Percentiles rank a stretch among this genome's conserved stretches.
Evolutionary conservation across 176 grass and related monocot species (phyloP).

Genomic region (Raddia distichophylla): DNA sequence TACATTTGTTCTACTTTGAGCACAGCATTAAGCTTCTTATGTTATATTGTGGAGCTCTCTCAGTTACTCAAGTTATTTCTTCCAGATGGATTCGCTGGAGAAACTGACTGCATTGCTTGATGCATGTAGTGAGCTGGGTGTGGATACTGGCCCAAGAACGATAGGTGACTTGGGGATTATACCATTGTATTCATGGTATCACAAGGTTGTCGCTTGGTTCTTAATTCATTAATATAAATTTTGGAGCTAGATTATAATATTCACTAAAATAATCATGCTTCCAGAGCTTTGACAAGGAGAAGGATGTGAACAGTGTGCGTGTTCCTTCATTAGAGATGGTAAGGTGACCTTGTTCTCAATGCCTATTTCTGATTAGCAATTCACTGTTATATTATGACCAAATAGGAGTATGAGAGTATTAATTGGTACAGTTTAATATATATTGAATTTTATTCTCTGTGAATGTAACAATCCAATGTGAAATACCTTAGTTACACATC

Average conservation of each 20-base stretch:
- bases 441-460: neutral
- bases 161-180: slow-evolving; percentile 88
- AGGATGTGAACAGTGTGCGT: slow-evolving; percentile 68
- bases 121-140: slow-evolving; percentile 86
- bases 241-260: slow-evolving; percentile 7
- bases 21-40: slow-evolving; percentile 33
- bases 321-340: slow-evolving; percentile 95
- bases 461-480: neutral
- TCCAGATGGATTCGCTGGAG: slow-evolving; percentile 93
- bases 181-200: slow-evolving; percentile 97
- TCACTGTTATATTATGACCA: slow-evolving; percentile 7
- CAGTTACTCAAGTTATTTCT: slow-evolving; percentile 51
- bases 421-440: neutral
- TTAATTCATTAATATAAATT: slow-evolving; percentile 9
- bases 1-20: neutral
- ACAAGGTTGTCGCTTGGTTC: slow-evolving; percentile 76
- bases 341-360: slow-evolving; percentile 18
- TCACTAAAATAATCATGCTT: slow-evolving; percentile 27
- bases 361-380: slow-evolving; percentile 31
- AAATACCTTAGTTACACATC: slow-evolving; percentile 8
- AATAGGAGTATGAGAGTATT: neutral
- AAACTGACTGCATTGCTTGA: slow-evolving; percentile 98
- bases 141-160: slow-evolving; percentile 77
- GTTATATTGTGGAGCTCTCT: slow-evolving; percentile 48
- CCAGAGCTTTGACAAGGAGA: slow-evolving; percentile 98